Conservation (phyloP, 225 moss, liverwort and hornwort genomes). For the Antitrichia curtipendula region DNA sequence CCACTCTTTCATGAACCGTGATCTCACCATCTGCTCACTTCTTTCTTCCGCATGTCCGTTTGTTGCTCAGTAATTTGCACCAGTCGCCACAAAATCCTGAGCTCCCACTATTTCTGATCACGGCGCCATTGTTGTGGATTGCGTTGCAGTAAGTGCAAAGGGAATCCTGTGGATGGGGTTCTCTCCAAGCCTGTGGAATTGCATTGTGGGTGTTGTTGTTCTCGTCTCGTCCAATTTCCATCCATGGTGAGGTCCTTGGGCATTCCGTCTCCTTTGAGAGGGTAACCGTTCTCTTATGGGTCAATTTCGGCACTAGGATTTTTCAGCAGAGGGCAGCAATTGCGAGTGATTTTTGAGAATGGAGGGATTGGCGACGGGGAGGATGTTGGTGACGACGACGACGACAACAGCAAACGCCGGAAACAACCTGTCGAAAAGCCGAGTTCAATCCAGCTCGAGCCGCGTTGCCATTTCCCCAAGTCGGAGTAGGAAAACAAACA, state of each 20-base stretch:
- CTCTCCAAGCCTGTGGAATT: not conserved
- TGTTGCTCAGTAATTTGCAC: not conserved
- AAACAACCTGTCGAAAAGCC: not conserved
- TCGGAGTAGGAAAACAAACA: not conserved
- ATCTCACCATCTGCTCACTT: not conserved
- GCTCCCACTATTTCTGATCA: not conserved
- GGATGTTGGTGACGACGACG: not conserved
- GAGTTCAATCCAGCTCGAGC: not conserved
- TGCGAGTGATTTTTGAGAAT: not conserved
- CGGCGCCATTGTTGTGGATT: not conserved
- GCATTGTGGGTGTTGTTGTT: not conserved
- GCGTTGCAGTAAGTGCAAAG: not conserved
- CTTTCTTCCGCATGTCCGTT: not conserved
- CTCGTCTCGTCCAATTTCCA: not conserved
- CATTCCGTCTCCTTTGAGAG: not conserved
- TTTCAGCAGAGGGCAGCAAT: not conserved
- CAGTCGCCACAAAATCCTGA: not conserved
- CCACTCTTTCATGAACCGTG: not conserved
- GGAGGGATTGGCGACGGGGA: slow-evolving; percentile 13
- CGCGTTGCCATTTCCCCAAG: not conserved
- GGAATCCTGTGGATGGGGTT: not conserved
- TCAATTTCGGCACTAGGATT: not conserved
- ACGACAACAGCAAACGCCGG: not conserved
- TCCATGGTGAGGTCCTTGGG: not conserved
- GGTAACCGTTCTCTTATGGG: not conserved